phyloP scores from a whole-genome alignment of 169 alveolate species.

The Plasmodium reichenowi region DNA sequence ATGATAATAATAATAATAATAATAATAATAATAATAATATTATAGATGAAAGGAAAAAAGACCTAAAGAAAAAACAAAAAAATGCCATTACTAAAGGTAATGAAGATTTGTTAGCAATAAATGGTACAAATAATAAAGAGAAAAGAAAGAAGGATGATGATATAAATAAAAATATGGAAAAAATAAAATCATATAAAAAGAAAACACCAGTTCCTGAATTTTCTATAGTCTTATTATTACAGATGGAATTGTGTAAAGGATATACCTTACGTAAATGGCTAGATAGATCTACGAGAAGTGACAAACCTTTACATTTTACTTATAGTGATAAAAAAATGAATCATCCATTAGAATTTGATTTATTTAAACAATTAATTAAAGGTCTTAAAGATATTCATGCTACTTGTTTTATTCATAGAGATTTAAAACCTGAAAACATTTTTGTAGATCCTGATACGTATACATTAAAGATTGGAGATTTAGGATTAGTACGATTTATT shows the following conservation, averaged over 20 bases:
- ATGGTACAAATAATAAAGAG: slow-evolving; percentile 54
- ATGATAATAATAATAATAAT: neutral
- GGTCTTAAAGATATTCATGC: slow-evolving; percentile 92
- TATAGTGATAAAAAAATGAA: slow-evolving; percentile 73
- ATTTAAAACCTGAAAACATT: slow-evolving; percentile 92
- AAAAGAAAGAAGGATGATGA: slow-evolving; percentile 50
- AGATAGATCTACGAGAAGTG: slow-evolving; percentile 82
- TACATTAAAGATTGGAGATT: slow-evolving; percentile 91
- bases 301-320: slow-evolving; percentile 77
- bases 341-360: slow-evolving; percentile 84
- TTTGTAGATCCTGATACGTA: slow-evolving; percentile 88
- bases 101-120: slow-evolving; percentile 4
- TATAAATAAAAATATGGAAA: slow-evolving; percentile 42
- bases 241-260: slow-evolving; percentile 92
- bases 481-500: slow-evolving; percentile 92
- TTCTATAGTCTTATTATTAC: slow-evolving; percentile 87
- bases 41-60: slow-evolving; percentile 11
- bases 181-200: slow-evolving; percentile 64
- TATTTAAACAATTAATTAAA: slow-evolving; percentile 90
- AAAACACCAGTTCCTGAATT: slow-evolving; percentile 76
- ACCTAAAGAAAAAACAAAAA: neutral
- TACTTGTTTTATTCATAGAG: slow-evolving; percentile 92
- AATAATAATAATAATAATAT: neutral
- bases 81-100: neutral
- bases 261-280: slow-evolving; percentile 92